These are phyloP conservation scores for Aspergillus ochraceus DNA, from an alignment of 2,329 filamentous ascomycete species.

Conservation along the genomic window DNA sequence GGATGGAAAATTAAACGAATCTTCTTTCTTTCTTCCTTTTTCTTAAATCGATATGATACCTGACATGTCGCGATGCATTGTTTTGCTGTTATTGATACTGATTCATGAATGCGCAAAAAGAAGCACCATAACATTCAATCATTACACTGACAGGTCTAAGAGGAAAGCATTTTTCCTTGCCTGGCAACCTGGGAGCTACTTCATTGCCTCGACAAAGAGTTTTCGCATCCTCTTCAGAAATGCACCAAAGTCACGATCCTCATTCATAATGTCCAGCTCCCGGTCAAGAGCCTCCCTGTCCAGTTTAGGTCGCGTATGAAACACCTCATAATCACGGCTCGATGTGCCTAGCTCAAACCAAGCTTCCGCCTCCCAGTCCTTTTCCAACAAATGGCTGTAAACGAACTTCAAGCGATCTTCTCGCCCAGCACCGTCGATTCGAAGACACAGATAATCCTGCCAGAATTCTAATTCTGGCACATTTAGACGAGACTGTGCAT, in stretches of 20 bases:
- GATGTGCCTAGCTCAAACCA: constrained; percentile 90
- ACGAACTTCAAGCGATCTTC: constrained; percentile 87
- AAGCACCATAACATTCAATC: neutral
- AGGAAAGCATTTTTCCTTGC: neutral
- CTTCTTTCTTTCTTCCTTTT: neutral
- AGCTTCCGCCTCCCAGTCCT: constrained; percentile 82
- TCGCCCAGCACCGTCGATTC: constrained; percentile 83
- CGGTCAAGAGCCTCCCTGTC: constrained; percentile 56
- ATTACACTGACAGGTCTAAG: neutral
- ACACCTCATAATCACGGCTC: constrained; percentile 79
- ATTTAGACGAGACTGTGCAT: constrained; percentile 84
- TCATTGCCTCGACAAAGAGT: constrained; percentile 58
- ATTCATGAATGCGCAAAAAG: neutral
- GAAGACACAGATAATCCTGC: constrained; percentile 84
- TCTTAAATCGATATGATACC: neutral
- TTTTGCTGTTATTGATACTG: neutral
- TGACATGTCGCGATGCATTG: neutral
- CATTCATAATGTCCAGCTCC: constrained; percentile 59
- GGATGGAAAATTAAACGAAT: neutral
- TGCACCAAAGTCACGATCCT: constrained; percentile 58
- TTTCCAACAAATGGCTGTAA: constrained; percentile 82
- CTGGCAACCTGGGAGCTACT: constrained; percentile 28
- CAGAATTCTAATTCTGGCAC: constrained; percentile 93
- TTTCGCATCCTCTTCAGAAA: constrained; percentile 65
- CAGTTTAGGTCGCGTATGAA: constrained; percentile 70